Conservation (phyloP, 306 rosid species). For the Malus orientalis region DNA sequence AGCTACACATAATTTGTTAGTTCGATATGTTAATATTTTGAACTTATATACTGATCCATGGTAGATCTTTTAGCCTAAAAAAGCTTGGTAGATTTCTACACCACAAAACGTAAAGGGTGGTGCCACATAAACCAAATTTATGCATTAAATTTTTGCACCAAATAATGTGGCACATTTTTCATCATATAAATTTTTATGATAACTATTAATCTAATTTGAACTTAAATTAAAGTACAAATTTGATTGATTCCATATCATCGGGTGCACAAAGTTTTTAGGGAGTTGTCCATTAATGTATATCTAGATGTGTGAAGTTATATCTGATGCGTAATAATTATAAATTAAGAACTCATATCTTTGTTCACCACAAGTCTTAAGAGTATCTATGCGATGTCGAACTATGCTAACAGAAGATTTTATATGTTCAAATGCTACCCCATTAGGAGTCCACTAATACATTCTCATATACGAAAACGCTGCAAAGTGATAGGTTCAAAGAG, state of each 20-base stretch:
- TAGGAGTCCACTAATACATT: not conserved
- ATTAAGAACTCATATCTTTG: not conserved
- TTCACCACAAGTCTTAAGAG: not conserved
- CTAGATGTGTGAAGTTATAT: too few relatives aligned
- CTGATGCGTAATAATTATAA: too few relatives aligned
- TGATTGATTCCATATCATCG: too few relatives aligned
- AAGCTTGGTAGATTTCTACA: not conserved
- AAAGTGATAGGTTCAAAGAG: not conserved
- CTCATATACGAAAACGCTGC: not conserved
- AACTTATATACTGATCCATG: not conserved
- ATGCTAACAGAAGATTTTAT: not conserved
- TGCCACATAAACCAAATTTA: too few relatives aligned
- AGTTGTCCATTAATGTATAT: not conserved
- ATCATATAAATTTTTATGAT: too few relatives aligned
- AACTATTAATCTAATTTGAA: too few relatives aligned
- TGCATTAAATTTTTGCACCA: too few relatives aligned
- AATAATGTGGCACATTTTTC: too few relatives aligned
- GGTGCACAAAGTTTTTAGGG: too few relatives aligned
- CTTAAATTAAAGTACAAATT: too few relatives aligned
- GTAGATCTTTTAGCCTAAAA: not conserved
- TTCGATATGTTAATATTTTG: not conserved
- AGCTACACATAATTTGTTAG: not conserved
- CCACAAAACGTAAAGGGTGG: not conserved
- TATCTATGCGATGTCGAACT: not conserved
- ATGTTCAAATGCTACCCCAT: not conserved